phyloP scores from a whole-genome alignment of 106 monocot species.

The Apostasia ramifera region DNA sequence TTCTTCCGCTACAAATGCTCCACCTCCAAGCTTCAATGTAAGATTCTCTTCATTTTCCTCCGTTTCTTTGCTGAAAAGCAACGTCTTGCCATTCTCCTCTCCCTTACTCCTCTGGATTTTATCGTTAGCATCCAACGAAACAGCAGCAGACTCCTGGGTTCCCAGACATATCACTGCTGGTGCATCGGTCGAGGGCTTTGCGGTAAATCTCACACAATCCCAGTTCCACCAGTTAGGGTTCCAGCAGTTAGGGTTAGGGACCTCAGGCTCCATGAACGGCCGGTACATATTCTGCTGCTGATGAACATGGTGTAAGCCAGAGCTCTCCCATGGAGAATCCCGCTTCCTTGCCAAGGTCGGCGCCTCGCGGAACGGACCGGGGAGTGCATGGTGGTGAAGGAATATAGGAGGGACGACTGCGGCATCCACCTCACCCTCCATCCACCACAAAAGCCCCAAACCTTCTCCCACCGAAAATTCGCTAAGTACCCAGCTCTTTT shows the following conservation, averaged over 20 bases:
- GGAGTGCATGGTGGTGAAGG: constrained; percentile 26
- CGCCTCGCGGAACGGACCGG: constrained; percentile 28
- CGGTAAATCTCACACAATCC: constrained; percentile 35
- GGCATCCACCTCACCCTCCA: constrained; percentile 54
- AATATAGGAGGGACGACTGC: constrained; percentile 48
- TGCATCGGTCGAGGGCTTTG: constrained; percentile 25
- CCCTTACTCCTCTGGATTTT: constrained; percentile 2
- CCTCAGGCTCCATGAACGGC: background rate
- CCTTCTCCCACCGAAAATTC: background rate
- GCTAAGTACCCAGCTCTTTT: background rate
- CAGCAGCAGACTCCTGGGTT: background rate
- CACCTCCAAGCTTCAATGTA: constrained; percentile 34
- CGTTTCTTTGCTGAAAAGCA: background rate
- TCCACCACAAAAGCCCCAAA: constrained; percentile 4
- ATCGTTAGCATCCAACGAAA: background rate
- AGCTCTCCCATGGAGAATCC: constrained; percentile 37
- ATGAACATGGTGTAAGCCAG: constrained; percentile 10
- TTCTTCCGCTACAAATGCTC: constrained; percentile 14
- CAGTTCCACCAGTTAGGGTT: constrained; percentile 53
- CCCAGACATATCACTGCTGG: constrained; percentile 6
- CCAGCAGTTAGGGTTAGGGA: constrained; percentile 21
- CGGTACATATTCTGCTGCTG: constrained; percentile 15
- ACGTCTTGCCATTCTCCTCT: background rate
- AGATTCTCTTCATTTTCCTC: constrained; percentile 21
- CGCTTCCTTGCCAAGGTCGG: constrained; percentile 31